A percentile compares a stretch with the other conserved stretches of the same genome.
Conservation (phyloP, 73 alveolate species). For the Symbiodinium natans region DNA sequence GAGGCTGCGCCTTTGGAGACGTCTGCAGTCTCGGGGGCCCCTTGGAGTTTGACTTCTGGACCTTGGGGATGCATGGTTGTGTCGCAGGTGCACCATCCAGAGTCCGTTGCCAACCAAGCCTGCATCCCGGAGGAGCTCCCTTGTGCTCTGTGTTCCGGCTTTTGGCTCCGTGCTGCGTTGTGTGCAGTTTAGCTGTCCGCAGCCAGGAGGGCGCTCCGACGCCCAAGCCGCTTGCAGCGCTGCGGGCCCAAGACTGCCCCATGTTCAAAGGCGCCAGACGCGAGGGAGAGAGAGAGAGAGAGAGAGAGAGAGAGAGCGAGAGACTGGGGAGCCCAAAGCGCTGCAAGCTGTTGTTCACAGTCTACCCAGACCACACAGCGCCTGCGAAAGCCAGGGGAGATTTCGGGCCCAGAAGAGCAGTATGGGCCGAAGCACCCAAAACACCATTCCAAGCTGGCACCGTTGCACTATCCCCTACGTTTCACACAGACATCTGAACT, state of each 20-base stretch:
- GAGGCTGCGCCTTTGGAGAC: constrained; percentile 37
- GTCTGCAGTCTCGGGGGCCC: too few relatives aligned
- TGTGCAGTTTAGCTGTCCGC: background rate
- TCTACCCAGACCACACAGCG: too few relatives aligned
- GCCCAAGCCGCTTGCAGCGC: constrained; percentile 11
- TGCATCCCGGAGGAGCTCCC: constrained; percentile 32
- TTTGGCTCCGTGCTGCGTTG: background rate
- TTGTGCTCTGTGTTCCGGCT: background rate
- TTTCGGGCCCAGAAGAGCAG: background rate
- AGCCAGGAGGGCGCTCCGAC: constrained; percentile 50
- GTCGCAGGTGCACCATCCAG: constrained; percentile 43
- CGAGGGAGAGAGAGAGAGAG: background rate
- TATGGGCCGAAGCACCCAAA: too few relatives aligned
- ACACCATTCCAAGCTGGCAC: too few relatives aligned
- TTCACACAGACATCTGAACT: too few relatives aligned
- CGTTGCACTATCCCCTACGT: too few relatives aligned
- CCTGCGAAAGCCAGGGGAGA: background rate
- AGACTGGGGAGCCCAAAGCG: too few relatives aligned
- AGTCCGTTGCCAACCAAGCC: constrained; percentile 69
- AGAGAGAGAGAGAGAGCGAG: too few relatives aligned
- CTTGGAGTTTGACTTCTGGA: background rate
- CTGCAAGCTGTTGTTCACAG: too few relatives aligned
- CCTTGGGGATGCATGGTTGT: background rate
- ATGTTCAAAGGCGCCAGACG: constrained; percentile 40
- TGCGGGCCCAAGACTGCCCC: constrained; percentile 39